These are phyloP conservation scores for Aspergillus spinulosporus DNA, from an alignment of 2,329 filamentous ascomycete genomes.

Conservation along the genomic window DNA sequence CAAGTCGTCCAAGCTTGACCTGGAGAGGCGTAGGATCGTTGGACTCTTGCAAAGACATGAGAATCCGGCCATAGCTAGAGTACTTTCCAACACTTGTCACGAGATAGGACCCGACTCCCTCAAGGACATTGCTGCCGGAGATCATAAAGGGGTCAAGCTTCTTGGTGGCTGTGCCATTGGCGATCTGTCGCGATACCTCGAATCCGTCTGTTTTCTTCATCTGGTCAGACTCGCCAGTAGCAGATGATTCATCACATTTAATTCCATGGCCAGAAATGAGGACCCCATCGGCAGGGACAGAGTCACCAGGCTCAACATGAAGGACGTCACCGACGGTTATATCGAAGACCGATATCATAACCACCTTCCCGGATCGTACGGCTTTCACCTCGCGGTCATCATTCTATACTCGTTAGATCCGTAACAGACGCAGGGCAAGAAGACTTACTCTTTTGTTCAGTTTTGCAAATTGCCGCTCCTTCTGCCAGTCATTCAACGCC, in stretches of 20 bases:
- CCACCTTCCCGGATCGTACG: conserved; percentile 65
- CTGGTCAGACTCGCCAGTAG: conserved; percentile 71
- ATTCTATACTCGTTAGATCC: conserved; percentile 49
- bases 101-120: conserved; percentile 73
- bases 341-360: conserved; percentile 65
- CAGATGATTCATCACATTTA: conserved; percentile 72
- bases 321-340: conserved; percentile 70
- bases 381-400: conserved; percentile 66
- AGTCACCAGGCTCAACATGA: conserved; percentile 67
- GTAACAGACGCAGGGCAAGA: not conserved
- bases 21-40: conserved; percentile 75
- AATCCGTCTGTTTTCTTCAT: conserved; percentile 66
- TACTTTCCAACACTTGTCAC: conserved; percentile 72
- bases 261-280: conserved; percentile 66
- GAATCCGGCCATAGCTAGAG: conserved; percentile 73
- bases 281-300: conserved; percentile 69
- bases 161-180: conserved; percentile 53
- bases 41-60: conserved; percentile 71
- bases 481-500: conserved; percentile 67
- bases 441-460: conserved; percentile 53
- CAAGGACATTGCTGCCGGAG: conserved; percentile 76
- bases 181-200: conserved; percentile 59
- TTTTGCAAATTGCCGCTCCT: conserved; percentile 65
- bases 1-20: conserved; percentile 72
- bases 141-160: conserved; percentile 73